These are phyloP conservation scores for Fonsecaea nubica DNA, from an alignment of 2,329 filamentous ascomycete species.

Conservation along the genomic window DNA sequence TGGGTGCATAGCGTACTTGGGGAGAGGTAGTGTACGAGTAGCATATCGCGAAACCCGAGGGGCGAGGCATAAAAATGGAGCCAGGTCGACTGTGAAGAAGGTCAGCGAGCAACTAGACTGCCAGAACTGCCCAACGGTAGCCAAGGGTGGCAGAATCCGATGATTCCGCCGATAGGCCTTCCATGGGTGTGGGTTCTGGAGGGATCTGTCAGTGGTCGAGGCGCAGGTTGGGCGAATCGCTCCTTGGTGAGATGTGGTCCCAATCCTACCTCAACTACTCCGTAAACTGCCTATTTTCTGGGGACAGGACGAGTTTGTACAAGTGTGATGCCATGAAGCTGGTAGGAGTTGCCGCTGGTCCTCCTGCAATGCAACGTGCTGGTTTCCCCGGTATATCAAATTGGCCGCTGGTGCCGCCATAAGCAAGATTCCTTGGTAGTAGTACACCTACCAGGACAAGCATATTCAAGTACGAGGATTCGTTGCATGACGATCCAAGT, in stretches of 20 bases:
- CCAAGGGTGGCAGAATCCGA: constrained; percentile 25
- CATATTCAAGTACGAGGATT: background rate
- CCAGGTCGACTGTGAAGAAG: constrained; percentile 2
- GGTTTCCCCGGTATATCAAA: background rate
- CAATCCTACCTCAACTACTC: constrained; percentile 34
- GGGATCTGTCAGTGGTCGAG: constrained; percentile 9
- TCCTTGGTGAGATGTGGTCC: constrained; percentile 1
- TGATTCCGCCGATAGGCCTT: constrained; percentile 26
- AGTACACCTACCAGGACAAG: no score
- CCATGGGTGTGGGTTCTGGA: constrained; percentile 5
- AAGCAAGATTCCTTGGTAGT: background rate
- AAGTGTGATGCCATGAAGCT: background rate
- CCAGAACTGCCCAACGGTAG: background rate
- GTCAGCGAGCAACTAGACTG: background rate
- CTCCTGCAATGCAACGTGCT: constrained; percentile 27
- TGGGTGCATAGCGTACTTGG: background rate
- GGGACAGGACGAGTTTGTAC: background rate
- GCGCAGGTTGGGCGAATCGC: constrained; percentile 9
- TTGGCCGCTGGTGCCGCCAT: background rate
- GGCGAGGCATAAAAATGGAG: constrained; percentile 20
- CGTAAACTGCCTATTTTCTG: constrained; percentile 4
- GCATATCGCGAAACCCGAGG: constrained; percentile 17
- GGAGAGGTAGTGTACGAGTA: background rate
- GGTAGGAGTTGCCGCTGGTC: constrained; percentile 6
- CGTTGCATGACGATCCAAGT: constrained; percentile 20